Evolutionary conservation across 257 asterid species (phyloP), one percentile per base, ranked within the genome.

Genomic region (Petunia secreta): DNA sequence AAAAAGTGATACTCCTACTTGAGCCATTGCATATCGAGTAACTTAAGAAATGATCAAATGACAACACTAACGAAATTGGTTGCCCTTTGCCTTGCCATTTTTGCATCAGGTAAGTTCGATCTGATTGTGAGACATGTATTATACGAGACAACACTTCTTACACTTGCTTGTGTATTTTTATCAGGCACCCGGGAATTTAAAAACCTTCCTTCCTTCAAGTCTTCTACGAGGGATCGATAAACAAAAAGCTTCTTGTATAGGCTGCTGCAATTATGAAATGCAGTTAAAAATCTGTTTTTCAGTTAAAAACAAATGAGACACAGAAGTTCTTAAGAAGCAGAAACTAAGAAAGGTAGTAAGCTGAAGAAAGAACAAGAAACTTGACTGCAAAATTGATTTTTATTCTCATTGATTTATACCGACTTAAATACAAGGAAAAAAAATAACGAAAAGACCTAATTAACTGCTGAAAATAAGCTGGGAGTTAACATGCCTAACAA

Each of bases 11-110:
- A 80, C 93, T 53, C 85, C 34, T 85, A 84, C 91, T 37, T 78
- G 91, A 90, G 81, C 98, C 98, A 75, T 83, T 92, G 80, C 97
- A 98, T 13, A 90, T 94, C 87, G 98, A 93, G 88, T 50, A 91
- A 84, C 84, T 80, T 94, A 73, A 94, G 97, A 41, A 93, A 94
- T 80, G 98, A 94, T 85, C 98, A 94, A 81, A 87, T 93, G 93
- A 93, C 96, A 81, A 81, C 85, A 79, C 83, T 94, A 60, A 86
- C 87, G 86, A 91, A 98, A 82, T 97, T 94, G 75, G 96, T 91
- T 37, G 90, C 93, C 86, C 98, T 95, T 82, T 83, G 91, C 60
- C 98, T 96, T 2, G 87, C 92, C 82, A 98, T 92, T 88, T 93
- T 94, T 88, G 98, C 91, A 81, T 84, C 90, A 86, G 97, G 98